A percentile compares a stretch with the other conserved stretches of the same genome.
phyloP scores from a whole-genome alignment of 2,329 filamentous ascomycete genomes.

The Didymella arachidicola region DNA sequence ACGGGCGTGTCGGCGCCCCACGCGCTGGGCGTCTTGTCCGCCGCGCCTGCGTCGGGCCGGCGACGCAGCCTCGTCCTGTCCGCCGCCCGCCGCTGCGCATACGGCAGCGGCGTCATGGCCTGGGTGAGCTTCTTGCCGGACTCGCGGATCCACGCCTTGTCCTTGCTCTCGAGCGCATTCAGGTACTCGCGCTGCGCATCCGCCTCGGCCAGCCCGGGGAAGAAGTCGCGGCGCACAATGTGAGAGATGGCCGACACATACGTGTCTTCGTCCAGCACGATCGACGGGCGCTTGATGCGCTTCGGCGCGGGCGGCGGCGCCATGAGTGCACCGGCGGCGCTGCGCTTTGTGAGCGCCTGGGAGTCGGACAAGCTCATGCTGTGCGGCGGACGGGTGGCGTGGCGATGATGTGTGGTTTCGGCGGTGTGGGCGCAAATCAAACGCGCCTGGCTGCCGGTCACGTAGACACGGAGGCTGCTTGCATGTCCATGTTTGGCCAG shows the following conservation, averaged over 20 bases:
- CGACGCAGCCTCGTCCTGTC: slow-evolving; percentile 34
- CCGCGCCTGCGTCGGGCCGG: slow-evolving; percentile 28
- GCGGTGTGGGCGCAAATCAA: slow-evolving; percentile 14
- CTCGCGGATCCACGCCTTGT: slow-evolving; percentile 84
- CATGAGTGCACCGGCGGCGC: slow-evolving; percentile 76
- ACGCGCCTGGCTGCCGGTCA: slow-evolving; percentile 6
- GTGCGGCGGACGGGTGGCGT: slow-evolving; percentile 4
- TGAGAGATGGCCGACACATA: slow-evolving; percentile 91
- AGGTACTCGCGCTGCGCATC: slow-evolving; percentile 92
- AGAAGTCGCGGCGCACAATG: slow-evolving; percentile 97
- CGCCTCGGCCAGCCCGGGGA: slow-evolving; percentile 85
- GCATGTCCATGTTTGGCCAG: background rate
- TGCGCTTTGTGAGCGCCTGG: slow-evolving; percentile 71
- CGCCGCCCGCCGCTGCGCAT: slow-evolving; percentile 49
- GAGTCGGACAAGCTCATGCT: slow-evolving; percentile 52
- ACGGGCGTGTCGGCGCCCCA: slow-evolving; percentile 76
- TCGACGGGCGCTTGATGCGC: slow-evolving; percentile 88
- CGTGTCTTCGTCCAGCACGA: slow-evolving; percentile 89
- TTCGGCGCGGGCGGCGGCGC: slow-evolving; percentile 84
- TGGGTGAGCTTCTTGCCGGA: slow-evolving; percentile 70
- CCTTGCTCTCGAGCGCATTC: slow-evolving; percentile 85
- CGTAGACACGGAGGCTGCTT: slow-evolving; percentile 5
- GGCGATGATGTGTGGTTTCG: background rate
- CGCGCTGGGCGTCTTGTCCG: slow-evolving; percentile 67
- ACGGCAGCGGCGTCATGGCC: slow-evolving; percentile 80